These are phyloP conservation scores for Loxodes magnus DNA, from an alignment of 73 alveolate genomes.

Conservation along the genomic window DNA sequence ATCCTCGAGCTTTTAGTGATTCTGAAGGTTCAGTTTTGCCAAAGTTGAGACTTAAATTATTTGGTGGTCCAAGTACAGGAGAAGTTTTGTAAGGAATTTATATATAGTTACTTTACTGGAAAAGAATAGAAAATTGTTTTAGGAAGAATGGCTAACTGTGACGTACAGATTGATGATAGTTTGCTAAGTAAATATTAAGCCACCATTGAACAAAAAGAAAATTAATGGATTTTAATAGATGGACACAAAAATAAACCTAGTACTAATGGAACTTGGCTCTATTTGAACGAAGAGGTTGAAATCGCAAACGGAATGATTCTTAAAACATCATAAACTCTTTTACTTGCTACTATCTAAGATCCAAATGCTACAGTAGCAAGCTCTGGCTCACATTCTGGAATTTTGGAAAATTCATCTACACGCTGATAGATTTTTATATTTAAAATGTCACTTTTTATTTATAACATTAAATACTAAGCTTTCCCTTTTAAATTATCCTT, in stretches of 20 bases:
- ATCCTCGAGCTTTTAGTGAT: conserved; percentile 36
- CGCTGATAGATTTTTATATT: too few species aligned
- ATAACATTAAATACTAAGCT: too few species aligned
- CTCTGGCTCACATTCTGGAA: too few species aligned
- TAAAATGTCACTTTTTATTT: too few species aligned
- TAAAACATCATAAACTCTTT: conserved; percentile 58
- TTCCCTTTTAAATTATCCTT: too few species aligned
- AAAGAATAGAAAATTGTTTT: background rate
- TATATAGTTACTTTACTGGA: background rate
- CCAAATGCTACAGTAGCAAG: too few species aligned
- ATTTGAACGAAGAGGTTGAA: conserved; percentile 55
- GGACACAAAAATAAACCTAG: conserved; percentile 47
- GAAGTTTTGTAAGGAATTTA: conserved; percentile 22
- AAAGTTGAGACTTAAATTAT: conserved; percentile 24
- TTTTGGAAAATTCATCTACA: too few species aligned
- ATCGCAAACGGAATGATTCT: conserved; percentile 61
- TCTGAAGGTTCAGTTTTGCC: conserved; percentile 26
- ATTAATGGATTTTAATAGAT: conserved; percentile 42
- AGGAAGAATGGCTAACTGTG: conserved; percentile 51
- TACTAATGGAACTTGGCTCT: conserved; percentile 83
- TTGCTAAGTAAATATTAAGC: conserved; percentile 53
- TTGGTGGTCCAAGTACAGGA: conserved; percentile 25
- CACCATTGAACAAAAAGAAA: conserved; percentile 38
- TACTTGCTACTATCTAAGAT: too few species aligned
- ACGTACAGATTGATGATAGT: conserved; percentile 52